Conservation (phyloP, 805 yeast species). For the Ogataea nakhonphanomensis region DNA sequence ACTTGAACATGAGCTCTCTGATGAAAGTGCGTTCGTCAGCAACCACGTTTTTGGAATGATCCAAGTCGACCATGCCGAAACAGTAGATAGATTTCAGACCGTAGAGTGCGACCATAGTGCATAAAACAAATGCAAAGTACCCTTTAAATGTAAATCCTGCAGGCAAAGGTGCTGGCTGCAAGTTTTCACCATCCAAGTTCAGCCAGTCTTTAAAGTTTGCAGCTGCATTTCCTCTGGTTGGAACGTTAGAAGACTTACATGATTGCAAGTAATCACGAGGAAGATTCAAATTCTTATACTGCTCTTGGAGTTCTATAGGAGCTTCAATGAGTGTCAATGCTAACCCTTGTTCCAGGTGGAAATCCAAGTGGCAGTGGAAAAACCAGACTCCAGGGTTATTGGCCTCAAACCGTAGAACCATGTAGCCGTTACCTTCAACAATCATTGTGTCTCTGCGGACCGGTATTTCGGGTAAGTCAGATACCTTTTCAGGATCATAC, state of each 20-base stretch:
- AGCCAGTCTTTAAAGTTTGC: conserved; percentile 53
- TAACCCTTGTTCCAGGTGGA: conserved; percentile 81
- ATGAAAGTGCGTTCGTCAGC: conserved; percentile 17
- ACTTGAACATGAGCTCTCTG: conserved; percentile 11
- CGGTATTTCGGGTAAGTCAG: conserved; percentile 55
- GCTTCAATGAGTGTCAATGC: conserved; percentile 72
- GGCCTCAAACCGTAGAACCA: conserved; percentile 70
- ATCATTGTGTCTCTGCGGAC: conserved; percentile 67
- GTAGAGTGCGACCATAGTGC: conserved; percentile 52
- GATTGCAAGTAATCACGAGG: conserved; percentile 47
- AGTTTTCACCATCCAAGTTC: conserved; percentile 55
- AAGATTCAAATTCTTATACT: conserved; percentile 28
- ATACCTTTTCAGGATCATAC: conserved; percentile 43
- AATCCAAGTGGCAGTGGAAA: conserved; percentile 88
- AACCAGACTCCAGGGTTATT: conserved; percentile 94
- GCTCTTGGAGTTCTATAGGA: conserved; percentile 51
- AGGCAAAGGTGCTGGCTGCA: conserved; percentile 63
- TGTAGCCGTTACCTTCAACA: conserved; percentile 64
- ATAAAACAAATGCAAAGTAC: conserved; percentile 55
- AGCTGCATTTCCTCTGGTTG: conserved; percentile 69
- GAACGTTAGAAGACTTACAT: conserved; percentile 46
- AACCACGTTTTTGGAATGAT: conserved; percentile 38
- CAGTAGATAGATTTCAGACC: conserved; percentile 59
- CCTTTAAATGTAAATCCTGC: conserved; percentile 70
- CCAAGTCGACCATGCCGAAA: conserved; percentile 65